Base-by-base conservation (phyloP, 2,329 filamentous ascomycete species). In the Gaeumannomyces sp. region DNA sequence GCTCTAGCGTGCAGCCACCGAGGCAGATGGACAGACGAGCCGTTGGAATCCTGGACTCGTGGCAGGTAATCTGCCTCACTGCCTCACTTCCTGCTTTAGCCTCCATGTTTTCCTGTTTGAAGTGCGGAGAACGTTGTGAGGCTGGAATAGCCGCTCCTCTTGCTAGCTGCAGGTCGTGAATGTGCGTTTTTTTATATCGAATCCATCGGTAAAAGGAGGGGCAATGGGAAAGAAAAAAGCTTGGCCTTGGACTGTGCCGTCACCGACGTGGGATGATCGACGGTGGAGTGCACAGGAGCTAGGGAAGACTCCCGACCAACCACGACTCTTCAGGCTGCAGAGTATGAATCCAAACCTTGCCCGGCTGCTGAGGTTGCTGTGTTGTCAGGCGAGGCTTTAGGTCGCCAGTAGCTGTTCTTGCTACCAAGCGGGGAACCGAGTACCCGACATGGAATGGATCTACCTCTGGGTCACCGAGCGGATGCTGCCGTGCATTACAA, bases 31-130 rank as follows among this genome's bases (percentile, higher is more conserved):
- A 10, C 22, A 5, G 45, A 53, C 10, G 45, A 2, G 25, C 29
- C 13, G 57, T 59, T 59, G 57, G 14, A 27, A 59, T 27, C 19
- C 27, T 16, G 25, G 28, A 27, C 57, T 59, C 11, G 25, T 59
- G n/a, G 57, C 28, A 28, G 57, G 25, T n/a, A 59, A 59, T 59
- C 57, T 29, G 57, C 57, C 57, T 59, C 35, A 38, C 35, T 58
- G 22, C n/a, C n/a, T 58, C 56, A 25, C 56, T 59, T 27, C 3
- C 25, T 29, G 57, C 57, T 25, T 16, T 59, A 11, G 25, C 16
- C 22, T 53, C 45, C 22, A 7, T 53, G 2, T 53, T 53, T 45
- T 22, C 16, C 38, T 7, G 13, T 16, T 22, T 19, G 22, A 8
- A 22, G 45, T 53, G 45, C 45, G 22, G 45, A 53, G 45, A 53